phyloP scores from a whole-genome alignment of 345 rosid species.

The Syzygium jambos region DNA sequence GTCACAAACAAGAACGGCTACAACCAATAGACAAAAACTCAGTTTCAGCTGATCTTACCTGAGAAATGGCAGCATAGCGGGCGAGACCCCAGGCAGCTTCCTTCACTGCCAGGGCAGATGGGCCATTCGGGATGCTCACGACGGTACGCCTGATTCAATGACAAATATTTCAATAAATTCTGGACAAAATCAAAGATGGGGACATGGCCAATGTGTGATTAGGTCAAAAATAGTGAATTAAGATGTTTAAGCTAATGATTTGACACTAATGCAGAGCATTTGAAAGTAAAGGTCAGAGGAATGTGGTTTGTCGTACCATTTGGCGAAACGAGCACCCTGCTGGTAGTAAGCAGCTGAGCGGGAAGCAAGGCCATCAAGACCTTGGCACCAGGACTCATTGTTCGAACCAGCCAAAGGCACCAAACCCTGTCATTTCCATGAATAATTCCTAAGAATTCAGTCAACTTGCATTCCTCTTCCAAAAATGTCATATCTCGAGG shows the following conservation, averaged over 20 bases:
- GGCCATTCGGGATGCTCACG: constrained; percentile 37
- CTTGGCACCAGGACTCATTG: constrained; percentile 40
- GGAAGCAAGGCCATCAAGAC: constrained; percentile 36
- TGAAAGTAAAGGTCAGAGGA: not conserved
- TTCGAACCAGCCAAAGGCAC: constrained; percentile 31
- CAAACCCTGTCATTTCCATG: constrained; percentile 16
- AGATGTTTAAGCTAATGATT: not conserved
- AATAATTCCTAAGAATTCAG: not conserved
- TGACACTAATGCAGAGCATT: not conserved
- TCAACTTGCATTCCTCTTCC: not conserved
- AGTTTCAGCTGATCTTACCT: not conserved
- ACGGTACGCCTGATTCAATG: constrained; percentile 18
- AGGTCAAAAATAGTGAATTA: not conserved
- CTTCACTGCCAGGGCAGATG: constrained; percentile 27
- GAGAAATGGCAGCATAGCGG: constrained; percentile 27
- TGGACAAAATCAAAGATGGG: not conserved
- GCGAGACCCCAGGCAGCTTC: constrained; percentile 33
- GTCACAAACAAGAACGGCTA: not conserved
- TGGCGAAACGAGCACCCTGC: constrained; percentile 32
- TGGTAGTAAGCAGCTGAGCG: constrained; percentile 29
- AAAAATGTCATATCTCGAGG: not conserved
- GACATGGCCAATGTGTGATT: not conserved
- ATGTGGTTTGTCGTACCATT: constrained; percentile 11
- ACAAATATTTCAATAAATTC: not conserved
- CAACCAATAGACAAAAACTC: not conserved